These are phyloP conservation scores for Coffea humblotiana DNA, from an alignment of 305 asterid genomes.

Conservation along the genomic window DNA sequence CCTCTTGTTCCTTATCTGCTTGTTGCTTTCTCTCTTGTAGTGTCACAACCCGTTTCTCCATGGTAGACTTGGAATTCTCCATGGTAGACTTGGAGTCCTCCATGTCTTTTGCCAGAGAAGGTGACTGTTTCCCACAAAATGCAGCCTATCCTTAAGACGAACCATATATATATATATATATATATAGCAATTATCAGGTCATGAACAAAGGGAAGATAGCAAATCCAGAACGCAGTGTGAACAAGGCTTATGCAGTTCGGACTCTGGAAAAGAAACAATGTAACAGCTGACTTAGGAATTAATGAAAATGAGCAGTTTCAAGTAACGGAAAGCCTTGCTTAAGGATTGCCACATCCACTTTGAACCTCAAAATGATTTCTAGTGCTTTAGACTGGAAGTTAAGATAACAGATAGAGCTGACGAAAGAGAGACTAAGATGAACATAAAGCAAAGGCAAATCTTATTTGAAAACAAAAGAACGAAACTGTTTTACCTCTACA, in stretches of 20 bases:
- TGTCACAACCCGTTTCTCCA: neutral
- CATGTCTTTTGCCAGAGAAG: neutral
- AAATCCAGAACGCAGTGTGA: slow-evolving; percentile 7
- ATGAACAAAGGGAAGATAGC: neutral
- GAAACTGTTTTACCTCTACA: neutral
- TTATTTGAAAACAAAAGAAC: neutral
- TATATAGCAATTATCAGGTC: neutral
- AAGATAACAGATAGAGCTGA: neutral
- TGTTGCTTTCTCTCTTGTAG: slow-evolving; percentile 9
- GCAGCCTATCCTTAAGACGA: neutral
- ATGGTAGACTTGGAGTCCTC: slow-evolving; percentile 6
- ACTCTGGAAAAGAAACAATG: neutral
- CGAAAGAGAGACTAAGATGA: neutral
- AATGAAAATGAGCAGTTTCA: neutral
- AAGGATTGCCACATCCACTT: neutral
- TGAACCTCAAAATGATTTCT: neutral
- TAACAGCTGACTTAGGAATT: slow-evolving; percentile 1
- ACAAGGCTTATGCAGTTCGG: slow-evolving; percentile 6
- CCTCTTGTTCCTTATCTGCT: slow-evolving; percentile 8
- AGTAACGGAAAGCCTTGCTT: slow-evolving; percentile 8
- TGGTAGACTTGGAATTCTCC: neutral
- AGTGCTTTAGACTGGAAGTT: neutral
- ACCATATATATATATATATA: neutral
- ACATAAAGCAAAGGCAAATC: neutral
- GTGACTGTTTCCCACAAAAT: neutral